Evolutionary conservation across 768 basidiomycete species (phyloP).

Genomic region (Amanita jacksonii): DNA sequence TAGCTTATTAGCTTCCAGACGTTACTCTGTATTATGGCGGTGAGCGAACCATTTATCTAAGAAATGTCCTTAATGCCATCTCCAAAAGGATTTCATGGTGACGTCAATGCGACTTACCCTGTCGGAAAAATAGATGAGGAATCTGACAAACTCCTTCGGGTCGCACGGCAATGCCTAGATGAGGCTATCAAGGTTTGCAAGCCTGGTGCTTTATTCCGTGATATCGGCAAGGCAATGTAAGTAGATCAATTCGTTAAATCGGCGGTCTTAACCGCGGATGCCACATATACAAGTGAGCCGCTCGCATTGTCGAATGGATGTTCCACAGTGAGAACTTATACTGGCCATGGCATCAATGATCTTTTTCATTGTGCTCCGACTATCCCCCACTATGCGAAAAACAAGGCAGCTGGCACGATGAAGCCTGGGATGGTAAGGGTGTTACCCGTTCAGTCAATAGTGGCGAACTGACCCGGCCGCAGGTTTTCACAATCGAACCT

Average conservation of each 20-base stretch:
- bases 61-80: not conserved
- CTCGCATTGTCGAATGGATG: conserved; percentile 77
- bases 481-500: conserved; percentile 75
- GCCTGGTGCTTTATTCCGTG: conserved; percentile 84
- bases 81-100: conserved; percentile 73
- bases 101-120: conserved; percentile 90
- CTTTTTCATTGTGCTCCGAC: conserved; percentile 83
- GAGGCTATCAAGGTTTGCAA: conserved; percentile 89
- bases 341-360: conserved; percentile 84
- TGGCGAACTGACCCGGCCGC: conserved; percentile 5
- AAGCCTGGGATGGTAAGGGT: conserved; percentile 79
- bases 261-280: not conserved
- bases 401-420: conserved; percentile 89
- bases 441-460: not conserved
- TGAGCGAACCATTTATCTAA: conserved; percentile 13
- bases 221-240: conserved; percentile 80
- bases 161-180: conserved; percentile 76
- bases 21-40: conserved; percentile 76
- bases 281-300: conserved; percentile 50
- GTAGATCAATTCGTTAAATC: conserved; percentile 19
- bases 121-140: conserved; percentile 82
- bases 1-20: conserved; percentile 34
- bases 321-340: conserved; percentile 86
- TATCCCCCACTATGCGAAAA: conserved; percentile 91
- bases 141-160: conserved; percentile 70